Evolutionary conservation across 331 rosid genomes (phyloP).

Genomic region (Acacia pycnantha): DNA sequence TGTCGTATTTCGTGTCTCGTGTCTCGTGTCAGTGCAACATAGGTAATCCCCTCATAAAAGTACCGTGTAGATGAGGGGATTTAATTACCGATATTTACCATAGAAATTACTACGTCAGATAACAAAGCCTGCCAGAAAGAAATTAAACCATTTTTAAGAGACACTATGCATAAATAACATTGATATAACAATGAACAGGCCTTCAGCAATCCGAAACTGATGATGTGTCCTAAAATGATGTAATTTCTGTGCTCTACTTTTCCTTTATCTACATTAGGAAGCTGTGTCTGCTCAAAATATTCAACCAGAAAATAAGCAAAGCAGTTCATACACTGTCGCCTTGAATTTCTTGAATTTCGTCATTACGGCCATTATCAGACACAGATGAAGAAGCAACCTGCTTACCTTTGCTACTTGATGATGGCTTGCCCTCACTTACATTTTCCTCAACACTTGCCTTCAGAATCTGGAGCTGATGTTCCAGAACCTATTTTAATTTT

Average conservation of each 20-base stretch:
- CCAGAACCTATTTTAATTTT: constrained; percentile 49
- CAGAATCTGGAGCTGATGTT: constrained; percentile 62
- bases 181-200: constrained; percentile 23
- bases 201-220: constrained; percentile 1
- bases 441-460: constrained; percentile 34
- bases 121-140: not conserved
- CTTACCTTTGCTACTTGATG: constrained; percentile 57
- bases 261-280: constrained; percentile 51
- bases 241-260: constrained; percentile 31
- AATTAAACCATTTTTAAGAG: constrained; percentile 13
- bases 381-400: constrained; percentile 31
- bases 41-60: too few species aligned
- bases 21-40: too few species aligned
- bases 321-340: constrained; percentile 27
- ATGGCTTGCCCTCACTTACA: constrained; percentile 29
- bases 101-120: not conserved
- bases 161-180: constrained; percentile 34
- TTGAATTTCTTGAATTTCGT: constrained; percentile 23
- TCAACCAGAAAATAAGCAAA: constrained; percentile 14
- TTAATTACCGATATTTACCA: not conserved
- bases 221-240: constrained; percentile 21
- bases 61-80: too few species aligned
- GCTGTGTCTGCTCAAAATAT: constrained; percentile 22
- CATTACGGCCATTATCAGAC: constrained; percentile 33
- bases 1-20: too few species aligned